phyloP scores from a whole-genome alignment of 352 stramenopile genomes.

The Pythium aphanidermatum region DNA sequence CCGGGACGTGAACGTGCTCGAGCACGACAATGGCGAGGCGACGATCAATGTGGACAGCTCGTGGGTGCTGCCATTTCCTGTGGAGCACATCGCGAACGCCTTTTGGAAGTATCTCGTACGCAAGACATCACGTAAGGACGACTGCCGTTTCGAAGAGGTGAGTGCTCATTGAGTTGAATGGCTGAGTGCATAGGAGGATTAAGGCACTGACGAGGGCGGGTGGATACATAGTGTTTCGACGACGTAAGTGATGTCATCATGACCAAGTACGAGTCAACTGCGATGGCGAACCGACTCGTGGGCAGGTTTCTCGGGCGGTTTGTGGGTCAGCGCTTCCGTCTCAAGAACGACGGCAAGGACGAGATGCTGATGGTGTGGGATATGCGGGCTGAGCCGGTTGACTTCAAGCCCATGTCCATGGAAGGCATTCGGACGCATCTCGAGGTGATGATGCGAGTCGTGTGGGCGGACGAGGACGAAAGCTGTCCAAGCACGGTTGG shows the following conservation, averaged over 20 bases:
- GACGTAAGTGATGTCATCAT: not conserved
- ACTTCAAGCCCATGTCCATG: constrained; percentile 12
- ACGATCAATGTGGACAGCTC: constrained; percentile 16
- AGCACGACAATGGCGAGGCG: constrained; percentile 10
- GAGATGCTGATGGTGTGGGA: constrained; percentile 6
- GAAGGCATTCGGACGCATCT: constrained; percentile 7
- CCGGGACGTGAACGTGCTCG: constrained; percentile 7
- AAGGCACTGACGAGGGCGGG: no score
- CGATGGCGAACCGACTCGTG: constrained; percentile 1
- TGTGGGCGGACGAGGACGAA: constrained; percentile 2
- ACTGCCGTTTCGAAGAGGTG: no score
- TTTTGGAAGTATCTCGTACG: not conserved
- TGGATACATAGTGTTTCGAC: not conserved
- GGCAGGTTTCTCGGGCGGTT: constrained; percentile 12
- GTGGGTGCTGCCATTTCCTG: constrained; percentile 14
- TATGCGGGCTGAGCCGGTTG: constrained; percentile 7
- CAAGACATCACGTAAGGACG: no score
- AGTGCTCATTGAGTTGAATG: no score
- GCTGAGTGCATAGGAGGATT: no score
- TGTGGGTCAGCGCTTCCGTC: not conserved
- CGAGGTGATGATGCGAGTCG: constrained; percentile 6
- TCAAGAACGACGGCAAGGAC: not conserved
- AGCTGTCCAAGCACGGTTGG: not conserved
- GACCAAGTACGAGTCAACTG: constrained; percentile 11
- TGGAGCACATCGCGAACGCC: not conserved